A percentile compares a stretch with the other conserved stretches of the same genome.
Conservation (phyloP, 345 rosid genomes). For the Syzygium jambos region DNA sequence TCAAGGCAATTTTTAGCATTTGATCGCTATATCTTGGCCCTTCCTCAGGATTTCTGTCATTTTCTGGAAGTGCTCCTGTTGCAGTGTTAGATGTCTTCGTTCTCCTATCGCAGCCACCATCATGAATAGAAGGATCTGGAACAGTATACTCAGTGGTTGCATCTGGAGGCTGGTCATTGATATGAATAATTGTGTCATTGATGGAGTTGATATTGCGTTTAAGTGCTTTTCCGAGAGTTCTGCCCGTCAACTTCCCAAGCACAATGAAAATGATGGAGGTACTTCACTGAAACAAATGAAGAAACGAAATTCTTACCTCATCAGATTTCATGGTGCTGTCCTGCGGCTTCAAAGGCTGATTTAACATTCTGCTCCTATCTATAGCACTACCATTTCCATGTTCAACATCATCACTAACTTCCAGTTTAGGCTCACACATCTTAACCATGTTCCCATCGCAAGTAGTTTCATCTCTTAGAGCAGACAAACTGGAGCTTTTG, state of each 20-base stretch:
- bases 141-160: slow-evolving; percentile 1
- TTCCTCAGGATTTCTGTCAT: slow-evolving; percentile 3
- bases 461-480: slow-evolving; percentile 10
- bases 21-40: slow-evolving; percentile 18
- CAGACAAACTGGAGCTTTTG: background rate
- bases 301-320: slow-evolving; percentile 10
- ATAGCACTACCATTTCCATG: background rate
- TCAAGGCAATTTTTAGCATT: slow-evolving; percentile 3
- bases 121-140: slow-evolving; percentile 5
- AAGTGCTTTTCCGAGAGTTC: background rate
- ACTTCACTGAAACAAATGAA: background rate
- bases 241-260: background rate
- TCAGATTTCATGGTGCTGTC: slow-evolving; percentile 2
- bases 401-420: slow-evolving; percentile 7
- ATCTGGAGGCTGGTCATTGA: slow-evolving; percentile 15
- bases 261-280: background rate
- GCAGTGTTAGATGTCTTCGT: slow-evolving; percentile 6
- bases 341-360: slow-evolving; percentile 13
- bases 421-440: slow-evolving; percentile 7
- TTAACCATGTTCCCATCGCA: slow-evolving; percentile 8
- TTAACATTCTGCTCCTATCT: slow-evolving; percentile 3
- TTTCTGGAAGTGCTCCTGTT: slow-evolving; percentile 4
- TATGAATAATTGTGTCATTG: background rate
- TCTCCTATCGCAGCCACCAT: background rate
- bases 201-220: background rate